These are phyloP conservation scores for Rhizoctonia solani DNA, from an alignment of 1,284 basidiomycete genomes.

Conservation along the genomic window DNA sequence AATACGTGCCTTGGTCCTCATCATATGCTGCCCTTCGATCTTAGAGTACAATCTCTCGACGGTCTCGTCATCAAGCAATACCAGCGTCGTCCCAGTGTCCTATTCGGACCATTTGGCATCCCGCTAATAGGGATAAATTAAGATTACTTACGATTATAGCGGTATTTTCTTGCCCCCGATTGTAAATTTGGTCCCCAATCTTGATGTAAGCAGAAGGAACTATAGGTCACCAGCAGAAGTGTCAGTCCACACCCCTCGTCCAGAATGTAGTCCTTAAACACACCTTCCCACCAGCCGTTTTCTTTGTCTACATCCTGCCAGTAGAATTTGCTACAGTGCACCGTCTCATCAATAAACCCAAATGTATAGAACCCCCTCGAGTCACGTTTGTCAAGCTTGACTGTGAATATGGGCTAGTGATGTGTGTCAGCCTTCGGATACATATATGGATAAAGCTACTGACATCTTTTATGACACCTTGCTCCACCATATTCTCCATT, in stretches of 20 bases:
- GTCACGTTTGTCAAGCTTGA: conserved; percentile 31
- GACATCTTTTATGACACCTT: conserved; percentile 19
- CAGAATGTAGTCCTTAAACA: not conserved
- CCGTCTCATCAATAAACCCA: conserved; percentile 27
- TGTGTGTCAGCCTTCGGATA: not conserved
- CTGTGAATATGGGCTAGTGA: conserved; percentile 33
- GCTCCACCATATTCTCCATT: conserved; percentile 33
- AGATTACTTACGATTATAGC: conserved; percentile 1
- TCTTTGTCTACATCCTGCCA: not conserved
- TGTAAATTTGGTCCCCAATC: not conserved
- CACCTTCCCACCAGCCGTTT: not conserved
- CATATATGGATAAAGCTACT: not conserved
- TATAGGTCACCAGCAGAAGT: not conserved
- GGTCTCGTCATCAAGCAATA: conserved; percentile 33
- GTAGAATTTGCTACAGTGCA: not conserved
- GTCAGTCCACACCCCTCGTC: too few relatives aligned
- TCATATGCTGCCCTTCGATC: conserved; percentile 34
- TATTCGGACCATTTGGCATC: too few relatives aligned
- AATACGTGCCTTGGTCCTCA: not conserved
- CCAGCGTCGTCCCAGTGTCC: conserved; percentile 31
- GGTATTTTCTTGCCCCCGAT: not conserved
- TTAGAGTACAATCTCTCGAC: conserved; percentile 30
- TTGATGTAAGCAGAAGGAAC: conserved; percentile 23
- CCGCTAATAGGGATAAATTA: too few relatives aligned
- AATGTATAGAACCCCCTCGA: conserved; percentile 35